Evolutionary conservation across 306 rosid species (phyloP).

Genomic region (Inga leiocalycina): DNA sequence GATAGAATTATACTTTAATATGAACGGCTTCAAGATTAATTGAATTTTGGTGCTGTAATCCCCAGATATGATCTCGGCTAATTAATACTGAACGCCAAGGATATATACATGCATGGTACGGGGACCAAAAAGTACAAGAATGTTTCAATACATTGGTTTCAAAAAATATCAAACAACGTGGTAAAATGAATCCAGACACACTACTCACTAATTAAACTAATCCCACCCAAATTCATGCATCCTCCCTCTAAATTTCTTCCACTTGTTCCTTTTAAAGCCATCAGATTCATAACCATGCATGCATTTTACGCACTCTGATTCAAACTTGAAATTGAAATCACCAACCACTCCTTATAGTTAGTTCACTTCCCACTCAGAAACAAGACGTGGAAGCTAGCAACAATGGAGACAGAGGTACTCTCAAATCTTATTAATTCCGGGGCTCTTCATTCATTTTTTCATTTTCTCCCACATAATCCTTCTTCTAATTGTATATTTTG

Average conservation of each 20-base stretch:
- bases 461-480: background rate
- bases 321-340: background rate
- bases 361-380: background rate
- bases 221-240: background rate
- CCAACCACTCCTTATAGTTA: background rate
- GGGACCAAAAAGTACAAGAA: background rate
- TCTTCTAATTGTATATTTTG: background rate
- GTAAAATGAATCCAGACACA: background rate
- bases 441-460: background rate
- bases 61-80: background rate
- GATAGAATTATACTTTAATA: background rate
- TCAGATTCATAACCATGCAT: background rate
- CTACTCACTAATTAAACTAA: background rate
- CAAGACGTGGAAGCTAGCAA: background rate
- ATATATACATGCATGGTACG: background rate
- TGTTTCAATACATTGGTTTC: background rate
- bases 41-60: background rate
- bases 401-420: background rate
- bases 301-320: background rate
- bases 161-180: background rate
- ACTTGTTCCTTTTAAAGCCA: background rate
- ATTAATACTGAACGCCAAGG: background rate
- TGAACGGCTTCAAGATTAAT: background rate
- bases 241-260: background rate
- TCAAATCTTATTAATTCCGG: background rate